Evolutionary conservation across 805 yeast genomes (phyloP).

Genomic region (Spathaspora sp.): DNA sequence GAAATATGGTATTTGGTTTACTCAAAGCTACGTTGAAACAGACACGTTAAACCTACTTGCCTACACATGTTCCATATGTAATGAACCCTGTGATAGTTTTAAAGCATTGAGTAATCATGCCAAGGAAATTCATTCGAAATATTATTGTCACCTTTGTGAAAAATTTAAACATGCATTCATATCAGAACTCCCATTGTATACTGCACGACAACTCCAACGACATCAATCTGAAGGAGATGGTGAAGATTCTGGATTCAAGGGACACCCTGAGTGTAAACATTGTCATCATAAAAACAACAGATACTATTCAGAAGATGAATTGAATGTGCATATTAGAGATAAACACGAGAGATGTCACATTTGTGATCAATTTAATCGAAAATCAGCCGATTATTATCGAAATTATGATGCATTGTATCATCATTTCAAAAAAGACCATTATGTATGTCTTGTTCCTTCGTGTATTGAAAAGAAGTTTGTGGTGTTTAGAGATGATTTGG

Average conservation of each 20-base stretch:
- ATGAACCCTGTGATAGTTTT: conserved; percentile 42
- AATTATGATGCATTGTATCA: conserved; percentile 70
- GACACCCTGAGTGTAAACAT: conserved; percentile 86
- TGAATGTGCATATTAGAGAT: conserved; percentile 76
- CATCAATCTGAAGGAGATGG: conserved; percentile 79
- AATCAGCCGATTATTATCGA: conserved; percentile 56
- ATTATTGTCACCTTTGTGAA: conserved; percentile 74
- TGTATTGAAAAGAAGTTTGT: conserved; percentile 91
- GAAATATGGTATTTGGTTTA: conserved; percentile 57
- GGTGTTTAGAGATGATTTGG: conserved; percentile 83
- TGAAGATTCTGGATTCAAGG: conserved; percentile 73
- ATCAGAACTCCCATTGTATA: conserved; percentile 60
- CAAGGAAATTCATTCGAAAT: conserved; percentile 56
- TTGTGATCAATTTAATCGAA: conserved; percentile 74
- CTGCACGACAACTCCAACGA: conserved; percentile 55
- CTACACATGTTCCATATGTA: conserved; percentile 54
- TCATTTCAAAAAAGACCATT: conserved; percentile 76
- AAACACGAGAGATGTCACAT: conserved; percentile 86
- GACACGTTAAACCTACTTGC: conserved; percentile 51
- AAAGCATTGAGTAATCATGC: conserved; percentile 64
- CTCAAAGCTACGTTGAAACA: conserved; percentile 44
- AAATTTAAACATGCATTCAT: conserved; percentile 75
- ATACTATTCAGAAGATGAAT: conserved; percentile 86
- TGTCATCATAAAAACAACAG: conserved; percentile 56
- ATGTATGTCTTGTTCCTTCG: conserved; percentile 65